Evolutionary conservation across 257 asterid genomes (phyloP).

Genomic region (Solanum pennellii): DNA sequence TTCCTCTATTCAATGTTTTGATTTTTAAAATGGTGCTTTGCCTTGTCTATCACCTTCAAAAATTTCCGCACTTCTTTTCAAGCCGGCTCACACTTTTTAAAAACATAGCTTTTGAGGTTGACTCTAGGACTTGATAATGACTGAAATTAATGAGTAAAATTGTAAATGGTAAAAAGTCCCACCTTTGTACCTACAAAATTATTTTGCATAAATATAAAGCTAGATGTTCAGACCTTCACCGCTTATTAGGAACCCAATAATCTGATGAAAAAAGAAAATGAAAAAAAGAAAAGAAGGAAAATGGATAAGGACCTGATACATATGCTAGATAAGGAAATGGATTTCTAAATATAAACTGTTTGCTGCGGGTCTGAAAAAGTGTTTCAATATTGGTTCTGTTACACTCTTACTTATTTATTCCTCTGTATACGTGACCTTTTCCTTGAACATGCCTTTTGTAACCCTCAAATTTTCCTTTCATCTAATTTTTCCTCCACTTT

Average conservation of each 20-base stretch:
- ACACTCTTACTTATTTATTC: neutral
- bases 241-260: neutral
- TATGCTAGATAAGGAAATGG: neutral
- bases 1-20: slow-evolving; percentile 3
- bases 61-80: neutral
- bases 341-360: neutral
- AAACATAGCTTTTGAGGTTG: neutral
- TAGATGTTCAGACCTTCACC: neutral
- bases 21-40: neutral
- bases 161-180: neutral
- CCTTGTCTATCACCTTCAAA: neutral
- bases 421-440: neutral
- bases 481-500: neutral
- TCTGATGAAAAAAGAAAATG: neutral
- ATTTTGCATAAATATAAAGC: neutral
- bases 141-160: neutral
- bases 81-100: neutral
- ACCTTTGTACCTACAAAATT: neutral
- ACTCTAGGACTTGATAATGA: neutral
- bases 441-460: neutral
- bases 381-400: neutral
- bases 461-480: neutral
- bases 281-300: neutral
- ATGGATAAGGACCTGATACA: neutral
- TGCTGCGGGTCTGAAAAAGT: neutral